Evolutionary conservation across 495 filamentous ascomycete species (phyloP).

Genomic region (Aspergillus nanangensis): DNA sequence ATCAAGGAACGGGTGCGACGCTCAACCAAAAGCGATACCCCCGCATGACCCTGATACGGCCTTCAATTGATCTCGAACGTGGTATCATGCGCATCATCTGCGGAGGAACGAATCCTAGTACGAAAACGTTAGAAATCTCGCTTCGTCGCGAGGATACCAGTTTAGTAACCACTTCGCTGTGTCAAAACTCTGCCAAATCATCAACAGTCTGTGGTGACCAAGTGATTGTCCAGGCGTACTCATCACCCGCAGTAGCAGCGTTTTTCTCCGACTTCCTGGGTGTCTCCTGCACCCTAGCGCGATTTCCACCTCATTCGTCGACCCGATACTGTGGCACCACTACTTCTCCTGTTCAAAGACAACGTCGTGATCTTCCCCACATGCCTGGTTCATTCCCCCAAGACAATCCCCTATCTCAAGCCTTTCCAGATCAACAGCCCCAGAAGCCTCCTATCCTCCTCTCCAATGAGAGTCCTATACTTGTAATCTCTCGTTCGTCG

Average conservation of each 20-base stretch:
- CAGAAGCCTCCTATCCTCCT: constrained; percentile 62
- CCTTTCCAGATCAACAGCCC: too few species aligned
- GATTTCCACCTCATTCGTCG: constrained; percentile 62
- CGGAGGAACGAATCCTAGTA: constrained; percentile 17
- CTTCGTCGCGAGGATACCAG: constrained; percentile 57
- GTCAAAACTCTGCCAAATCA: constrained; percentile 27
- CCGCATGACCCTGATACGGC: constrained; percentile 74
- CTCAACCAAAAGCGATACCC: constrained; percentile 82
- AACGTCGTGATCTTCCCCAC: constrained; percentile 13
- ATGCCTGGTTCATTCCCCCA: constrained; percentile 58
- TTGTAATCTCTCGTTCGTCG: constrained; percentile 75
- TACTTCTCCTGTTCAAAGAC: constrained; percentile 48
- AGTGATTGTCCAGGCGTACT: constrained; percentile 64
- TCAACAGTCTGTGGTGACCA: constrained; percentile 78
- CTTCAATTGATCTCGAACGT: constrained; percentile 59
- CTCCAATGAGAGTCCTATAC: constrained; percentile 89
- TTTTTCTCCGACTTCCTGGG: constrained; percentile 73
- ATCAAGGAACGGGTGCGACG: constrained; percentile 71
- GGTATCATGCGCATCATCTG: constrained; percentile 51
- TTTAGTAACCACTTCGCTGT: constrained; percentile 40
- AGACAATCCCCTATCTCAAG: too few species aligned
- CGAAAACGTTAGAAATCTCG: constrained; percentile 43
- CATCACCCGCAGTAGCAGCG: constrained; percentile 52
- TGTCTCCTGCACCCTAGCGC: constrained; percentile 73
- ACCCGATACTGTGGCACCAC: constrained; percentile 61